These are phyloP conservation scores for Marasmius oreades DNA, from an alignment of 1,284 basidiomycete genomes.

Conservation along the genomic window DNA sequence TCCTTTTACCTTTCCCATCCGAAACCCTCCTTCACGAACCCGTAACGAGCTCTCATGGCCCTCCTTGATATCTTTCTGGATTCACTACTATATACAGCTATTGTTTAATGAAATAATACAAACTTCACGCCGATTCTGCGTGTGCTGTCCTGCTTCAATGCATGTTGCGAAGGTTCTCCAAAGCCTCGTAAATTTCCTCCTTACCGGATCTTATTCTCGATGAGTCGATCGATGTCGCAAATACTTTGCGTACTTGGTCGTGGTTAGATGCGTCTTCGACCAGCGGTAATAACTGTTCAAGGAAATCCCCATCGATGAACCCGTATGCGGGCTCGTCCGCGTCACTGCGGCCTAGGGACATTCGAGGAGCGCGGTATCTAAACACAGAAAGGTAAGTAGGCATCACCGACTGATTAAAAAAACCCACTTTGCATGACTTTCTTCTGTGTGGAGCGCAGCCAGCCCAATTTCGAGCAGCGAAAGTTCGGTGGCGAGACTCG, in stretches of 20 bases:
- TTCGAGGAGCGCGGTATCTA: conserved; percentile 70
- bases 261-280: neutral
- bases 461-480: conserved; percentile 80
- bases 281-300: conserved; percentile 62
- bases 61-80: too few species aligned
- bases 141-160: neutral
- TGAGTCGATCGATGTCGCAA: neutral
- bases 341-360: conserved; percentile 50
- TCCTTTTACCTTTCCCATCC: neutral
- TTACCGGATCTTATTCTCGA: neutral
- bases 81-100: neutral
- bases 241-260: neutral
- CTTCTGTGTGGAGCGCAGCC: conserved; percentile 30
- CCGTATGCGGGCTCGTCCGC: conserved; percentile 58
- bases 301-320: conserved; percentile 88
- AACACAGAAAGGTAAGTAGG: conserved; percentile 1
- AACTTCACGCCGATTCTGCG: neutral
- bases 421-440: conserved; percentile 63
- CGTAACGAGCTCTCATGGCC: neutral
- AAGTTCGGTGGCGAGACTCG: conserved; percentile 57
- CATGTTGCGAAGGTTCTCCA: conserved; percentile 7
- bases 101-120: neutral
- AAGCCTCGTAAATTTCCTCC: neutral
- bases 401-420: too few species aligned
- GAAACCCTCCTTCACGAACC: neutral